Evolutionary conservation across 495 filamentous ascomycete genomes (phyloP).

Genomic region (Penicillium lagena): DNA sequence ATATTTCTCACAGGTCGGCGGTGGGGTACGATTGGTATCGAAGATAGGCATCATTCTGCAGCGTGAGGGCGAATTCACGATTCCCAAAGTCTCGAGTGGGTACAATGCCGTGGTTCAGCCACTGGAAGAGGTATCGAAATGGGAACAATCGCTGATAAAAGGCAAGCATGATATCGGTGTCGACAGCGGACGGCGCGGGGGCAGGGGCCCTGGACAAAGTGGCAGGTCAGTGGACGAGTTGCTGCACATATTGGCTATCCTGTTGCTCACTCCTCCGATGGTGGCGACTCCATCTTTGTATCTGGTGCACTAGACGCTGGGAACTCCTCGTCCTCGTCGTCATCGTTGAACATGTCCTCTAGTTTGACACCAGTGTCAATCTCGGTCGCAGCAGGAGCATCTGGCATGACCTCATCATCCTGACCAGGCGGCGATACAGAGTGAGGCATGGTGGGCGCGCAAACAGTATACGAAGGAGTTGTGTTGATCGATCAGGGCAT

Average conservation of each 20-base stretch:
- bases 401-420: conserved; percentile 33
- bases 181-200: conserved; percentile 42
- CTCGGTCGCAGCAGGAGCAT: conserved; percentile 25
- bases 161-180: conserved; percentile 75
- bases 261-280: conserved; percentile 33
- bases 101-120: conserved; percentile 88
- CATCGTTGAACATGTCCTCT: conserved; percentile 74
- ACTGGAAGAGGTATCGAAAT: conserved; percentile 92
- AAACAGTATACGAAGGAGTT: background rate
- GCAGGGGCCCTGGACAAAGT: conserved; percentile 11
- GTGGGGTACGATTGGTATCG: conserved; percentile 88
- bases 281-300: conserved; percentile 37
- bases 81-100: conserved; percentile 85
- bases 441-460: conserved; percentile 42
- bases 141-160: conserved; percentile 97
- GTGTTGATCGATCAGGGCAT: background rate
- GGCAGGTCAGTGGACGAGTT: background rate
- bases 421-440: conserved; percentile 35
- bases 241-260: background rate
- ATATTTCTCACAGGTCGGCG: conserved; percentile 63
- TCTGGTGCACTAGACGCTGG: conserved; percentile 48
- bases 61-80: conserved; percentile 90
- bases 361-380: conserved; percentile 53
- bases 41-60: conserved; percentile 82
- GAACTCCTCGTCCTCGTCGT: conserved; percentile 75